Base-by-base conservation (phyloP, 306 rosid species). In the Prinsepia uniflora region DNA sequence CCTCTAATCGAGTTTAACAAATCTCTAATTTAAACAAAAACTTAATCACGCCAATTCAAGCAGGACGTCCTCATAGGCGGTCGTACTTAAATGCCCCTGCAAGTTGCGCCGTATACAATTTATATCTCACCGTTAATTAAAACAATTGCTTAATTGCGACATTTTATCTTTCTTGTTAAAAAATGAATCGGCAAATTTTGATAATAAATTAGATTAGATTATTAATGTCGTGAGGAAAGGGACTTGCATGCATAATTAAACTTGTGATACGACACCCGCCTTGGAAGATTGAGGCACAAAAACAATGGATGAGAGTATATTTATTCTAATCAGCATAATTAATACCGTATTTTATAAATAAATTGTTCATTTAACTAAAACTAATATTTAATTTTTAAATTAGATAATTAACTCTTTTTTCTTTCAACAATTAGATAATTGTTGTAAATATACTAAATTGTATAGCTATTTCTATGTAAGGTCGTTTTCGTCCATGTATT, bases 41-140 rank as follows among this genome's bases (percentile, higher is more conserved):
- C 4, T 46, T 46, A 14, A 46, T 46, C 18, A 52, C 4, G n/a
- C 6, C 11, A 52, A 8, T 55, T 20, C 30, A 8, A 0, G 14
- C 34, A 19, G 6, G 55, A 49, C 55, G 2, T 46, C 14, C 0
- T 46, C 14, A 12, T 12, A 12, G 13, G 15, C 50, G 11, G 10
- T 46, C 50, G 10, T 12, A 46, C n/a, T n/a, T n/a, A n/a, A n/a
- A n/a, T n/a, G n/a, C n/a, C n/a, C n/a, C n/a, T n/a, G n/a, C n/a
- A n/a, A n/a, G n/a, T n/a, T n/a, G n/a, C n/a, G n/a, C n/a, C n/a
- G n/a, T n/a, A n/a, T n/a, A n/a, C n/a, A n/a, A n/a, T n/a, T n/a
- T n/a, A n/a, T n/a, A n/a, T n/a, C n/a, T n/a, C 41, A 57, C 41
- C 62, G 62, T 57, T 57, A 57, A 24, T 57, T 56, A 20, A 24